These are phyloP conservation scores for Arachis monticola DNA, from an alignment of 331 rosid genomes.

Conservation along the genomic window DNA sequence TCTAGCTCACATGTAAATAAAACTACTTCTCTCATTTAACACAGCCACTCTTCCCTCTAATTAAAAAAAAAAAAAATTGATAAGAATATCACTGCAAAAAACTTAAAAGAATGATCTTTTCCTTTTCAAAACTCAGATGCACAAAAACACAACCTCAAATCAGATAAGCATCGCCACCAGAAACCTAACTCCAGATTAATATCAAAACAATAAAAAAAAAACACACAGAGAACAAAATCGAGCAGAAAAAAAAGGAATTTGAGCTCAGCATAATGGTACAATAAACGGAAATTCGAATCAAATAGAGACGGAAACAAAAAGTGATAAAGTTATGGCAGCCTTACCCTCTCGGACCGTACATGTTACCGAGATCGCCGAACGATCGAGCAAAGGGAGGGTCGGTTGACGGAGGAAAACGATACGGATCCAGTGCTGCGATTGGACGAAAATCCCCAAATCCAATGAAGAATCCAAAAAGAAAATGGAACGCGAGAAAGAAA, in stretches of 20 bases:
- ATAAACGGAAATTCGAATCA: not conserved
- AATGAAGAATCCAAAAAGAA: not conserved
- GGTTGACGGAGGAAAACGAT: slow-evolving; percentile 44
- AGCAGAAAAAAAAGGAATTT: not conserved
- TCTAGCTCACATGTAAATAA: too few species aligned
- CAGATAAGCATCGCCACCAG: not conserved
- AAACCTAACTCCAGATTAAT: not conserved
- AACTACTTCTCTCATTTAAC: not conserved
- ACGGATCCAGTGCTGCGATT: slow-evolving; percentile 48
- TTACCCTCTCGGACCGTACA: slow-evolving; percentile 53
- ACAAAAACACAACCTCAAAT: slow-evolving; percentile 2
- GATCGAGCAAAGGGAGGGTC: slow-evolving; percentile 42
- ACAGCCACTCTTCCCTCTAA: too few species aligned
- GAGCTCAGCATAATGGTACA: not conserved
- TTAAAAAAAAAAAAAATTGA: too few species aligned
- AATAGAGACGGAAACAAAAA: not conserved
- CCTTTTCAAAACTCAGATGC: not conserved
- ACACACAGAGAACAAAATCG: not conserved
- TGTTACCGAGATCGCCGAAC: slow-evolving; percentile 41
- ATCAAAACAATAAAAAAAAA: not conserved
- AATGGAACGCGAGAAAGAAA: not conserved
- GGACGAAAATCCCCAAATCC: not conserved
- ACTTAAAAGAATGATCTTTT: not conserved
- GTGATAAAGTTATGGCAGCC: not conserved
- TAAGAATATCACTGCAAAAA: not conserved